Base-by-base conservation (phyloP, 192 early-diverging fungal species). In the Linnemannia schmuckeri region DNA sequence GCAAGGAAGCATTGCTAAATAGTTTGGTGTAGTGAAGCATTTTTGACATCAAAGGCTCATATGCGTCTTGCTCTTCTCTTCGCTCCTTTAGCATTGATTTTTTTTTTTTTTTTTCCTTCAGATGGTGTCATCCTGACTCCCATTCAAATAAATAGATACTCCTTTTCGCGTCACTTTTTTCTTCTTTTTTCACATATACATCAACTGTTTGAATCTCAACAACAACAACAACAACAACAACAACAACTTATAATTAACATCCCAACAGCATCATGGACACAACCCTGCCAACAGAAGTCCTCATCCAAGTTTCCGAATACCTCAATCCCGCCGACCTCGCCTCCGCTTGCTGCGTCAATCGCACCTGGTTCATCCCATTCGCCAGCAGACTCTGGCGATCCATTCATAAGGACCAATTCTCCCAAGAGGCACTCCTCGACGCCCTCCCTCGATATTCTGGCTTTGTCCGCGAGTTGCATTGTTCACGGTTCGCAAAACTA, bases 341-440 rank as follows among this genome's bases (percentile, higher is more conserved):
- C 22, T 20, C 9, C 24, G 61, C 74, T 0, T 76, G 71, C 15
- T 63, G 83, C 30, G 69, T 80, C 12, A 47, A 42, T 38, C 72
- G 69, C 41, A 10, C 24, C 2, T 87, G 85, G 79, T 75, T 81
- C 68, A 33, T 47, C 9, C 85, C 79, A 15, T 81, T 80, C 74
- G 79, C 76, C 22, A 75, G 75, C 27, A 13, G 68, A 44, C 85
- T 87, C 49, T 87, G 79, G 79, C 70, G 85, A 5, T 68, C 72
- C 1, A 75, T 87, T 40, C 18, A 81, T 24, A 40, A 61, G 13
- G 80, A 87, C 33, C 85, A 87, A 33, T 87, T 75, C 76, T 78
- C 76, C 6, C 69, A 77, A 33, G 79, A 46, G 1, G 74, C 75
- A 3, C 57, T 87, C 15, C 6, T n/a, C 2, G 42, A 46, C 13